Evolutionary conservation across 495 filamentous ascomycete genomes (phyloP).

Genomic region (Penicillium soppii): DNA sequence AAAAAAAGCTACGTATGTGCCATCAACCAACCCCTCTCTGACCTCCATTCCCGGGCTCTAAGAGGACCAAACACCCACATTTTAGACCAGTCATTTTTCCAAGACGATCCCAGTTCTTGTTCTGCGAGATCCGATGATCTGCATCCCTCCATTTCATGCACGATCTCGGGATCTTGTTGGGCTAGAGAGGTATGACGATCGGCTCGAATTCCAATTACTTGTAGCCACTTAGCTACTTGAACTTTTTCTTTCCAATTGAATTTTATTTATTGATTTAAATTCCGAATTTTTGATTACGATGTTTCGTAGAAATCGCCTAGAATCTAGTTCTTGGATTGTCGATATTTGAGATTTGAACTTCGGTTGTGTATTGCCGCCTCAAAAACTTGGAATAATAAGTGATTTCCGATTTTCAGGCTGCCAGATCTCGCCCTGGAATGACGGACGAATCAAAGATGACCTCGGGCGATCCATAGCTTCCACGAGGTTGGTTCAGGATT

Average conservation of each 20-base stretch:
- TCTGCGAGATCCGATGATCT: slow-evolving; percentile 31
- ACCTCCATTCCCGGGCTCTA: slow-evolving; percentile 2
- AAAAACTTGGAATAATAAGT: no score
- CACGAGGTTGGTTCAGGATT: neutral
- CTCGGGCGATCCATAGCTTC: neutral
- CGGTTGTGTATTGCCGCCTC: no score
- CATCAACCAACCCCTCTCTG: neutral
- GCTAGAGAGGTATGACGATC: slow-evolving; percentile 15
- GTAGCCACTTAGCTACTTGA: neutral
- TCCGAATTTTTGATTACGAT: neutral
- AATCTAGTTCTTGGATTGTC: no score
- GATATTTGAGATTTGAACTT: no score
- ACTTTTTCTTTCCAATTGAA: neutral
- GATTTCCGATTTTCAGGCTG: neutral
- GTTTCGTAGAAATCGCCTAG: neutral
- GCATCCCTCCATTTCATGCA: slow-evolving; percentile 33
- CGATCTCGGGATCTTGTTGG: slow-evolving; percentile 21
- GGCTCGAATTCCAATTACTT: slow-evolving; percentile 5
- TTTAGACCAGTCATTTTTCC: slow-evolving; percentile 1
- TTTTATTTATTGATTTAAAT: neutral
- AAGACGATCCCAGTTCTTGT: slow-evolving; percentile 4
- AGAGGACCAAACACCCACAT: neutral
- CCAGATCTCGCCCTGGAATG: slow-evolving; percentile 16
- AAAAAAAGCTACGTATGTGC: neutral
- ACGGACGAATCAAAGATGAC: slow-evolving; percentile 6